Conservation (phyloP, 345 rosid species). For the Euphorbia tirucalli region DNA sequence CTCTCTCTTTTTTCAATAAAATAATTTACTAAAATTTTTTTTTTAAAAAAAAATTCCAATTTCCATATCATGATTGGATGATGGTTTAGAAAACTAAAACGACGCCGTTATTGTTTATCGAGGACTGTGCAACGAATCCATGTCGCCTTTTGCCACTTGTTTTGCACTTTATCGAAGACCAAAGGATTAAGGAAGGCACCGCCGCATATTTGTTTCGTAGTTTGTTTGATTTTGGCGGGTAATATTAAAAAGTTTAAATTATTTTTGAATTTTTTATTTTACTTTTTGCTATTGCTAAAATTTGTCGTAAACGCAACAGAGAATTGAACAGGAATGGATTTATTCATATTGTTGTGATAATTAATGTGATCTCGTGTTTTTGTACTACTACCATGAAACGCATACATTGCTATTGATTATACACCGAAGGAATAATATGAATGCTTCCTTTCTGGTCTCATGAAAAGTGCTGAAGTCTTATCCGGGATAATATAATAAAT, state of each 20-base stretch:
- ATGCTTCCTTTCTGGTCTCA: background rate
- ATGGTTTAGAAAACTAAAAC: constrained; percentile 3
- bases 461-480: background rate
- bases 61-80: background rate
- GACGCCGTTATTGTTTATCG: constrained; percentile 13
- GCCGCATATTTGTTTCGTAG: background rate
- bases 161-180: background rate
- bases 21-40: no score
- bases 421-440: background rate
- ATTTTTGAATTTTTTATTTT: no score
- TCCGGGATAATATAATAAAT: background rate
- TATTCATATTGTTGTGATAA: background rate
- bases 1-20: background rate
- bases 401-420: background rate
- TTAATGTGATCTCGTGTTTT: background rate
- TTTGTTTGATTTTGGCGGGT: background rate
- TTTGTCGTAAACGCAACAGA: no score
- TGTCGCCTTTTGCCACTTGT: constrained; percentile 7
- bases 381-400: no score
- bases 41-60: no score
- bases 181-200: no score
- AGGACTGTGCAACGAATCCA: constrained; percentile 12
- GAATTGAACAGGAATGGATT: no score
- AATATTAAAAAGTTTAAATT: background rate
- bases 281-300: no score